Evolutionary conservation across 2,329 filamentous ascomycete genomes (phyloP).

Genomic region (Colletotrichum sp.): DNA sequence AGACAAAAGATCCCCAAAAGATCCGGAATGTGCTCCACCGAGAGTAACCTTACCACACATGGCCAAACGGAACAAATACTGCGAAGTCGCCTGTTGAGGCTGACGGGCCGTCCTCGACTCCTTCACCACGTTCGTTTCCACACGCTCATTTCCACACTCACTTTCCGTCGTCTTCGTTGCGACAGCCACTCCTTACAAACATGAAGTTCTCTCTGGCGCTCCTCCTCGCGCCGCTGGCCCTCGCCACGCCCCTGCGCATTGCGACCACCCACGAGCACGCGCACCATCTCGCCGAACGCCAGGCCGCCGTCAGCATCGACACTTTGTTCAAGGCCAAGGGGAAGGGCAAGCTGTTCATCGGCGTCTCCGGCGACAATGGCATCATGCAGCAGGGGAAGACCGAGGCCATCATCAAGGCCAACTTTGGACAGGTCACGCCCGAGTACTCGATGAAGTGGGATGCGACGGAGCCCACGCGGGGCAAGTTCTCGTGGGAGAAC

Average conservation of each 20-base stretch:
- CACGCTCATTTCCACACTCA: neutral
- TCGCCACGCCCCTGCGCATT: constrained; percentile 27
- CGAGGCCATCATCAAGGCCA: constrained; percentile 58
- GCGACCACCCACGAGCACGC: constrained; percentile 50
- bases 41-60: neutral
- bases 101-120: neutral
- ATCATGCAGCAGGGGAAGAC: constrained; percentile 55
- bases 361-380: constrained; percentile 60
- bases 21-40: neutral
- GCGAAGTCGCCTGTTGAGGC: neutral
- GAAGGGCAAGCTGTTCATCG: constrained; percentile 70
- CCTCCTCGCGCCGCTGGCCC: constrained; percentile 41
- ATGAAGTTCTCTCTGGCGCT: constrained; percentile 33
- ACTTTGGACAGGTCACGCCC: constrained; percentile 70
- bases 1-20: neutral
- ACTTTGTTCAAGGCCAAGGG: constrained; percentile 60
- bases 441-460: constrained; percentile 79
- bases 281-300: constrained; percentile 40
- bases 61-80: neutral
- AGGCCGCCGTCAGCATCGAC: constrained; percentile 54
- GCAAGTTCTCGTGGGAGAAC: constrained; percentile 58
- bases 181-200: neutral
- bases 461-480: constrained; percentile 51
- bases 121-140: neutral
- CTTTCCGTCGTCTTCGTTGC: neutral